phyloP scores from a whole-genome alignment of 495 filamentous ascomycete species.

The Penicillium mononematosum region DNA sequence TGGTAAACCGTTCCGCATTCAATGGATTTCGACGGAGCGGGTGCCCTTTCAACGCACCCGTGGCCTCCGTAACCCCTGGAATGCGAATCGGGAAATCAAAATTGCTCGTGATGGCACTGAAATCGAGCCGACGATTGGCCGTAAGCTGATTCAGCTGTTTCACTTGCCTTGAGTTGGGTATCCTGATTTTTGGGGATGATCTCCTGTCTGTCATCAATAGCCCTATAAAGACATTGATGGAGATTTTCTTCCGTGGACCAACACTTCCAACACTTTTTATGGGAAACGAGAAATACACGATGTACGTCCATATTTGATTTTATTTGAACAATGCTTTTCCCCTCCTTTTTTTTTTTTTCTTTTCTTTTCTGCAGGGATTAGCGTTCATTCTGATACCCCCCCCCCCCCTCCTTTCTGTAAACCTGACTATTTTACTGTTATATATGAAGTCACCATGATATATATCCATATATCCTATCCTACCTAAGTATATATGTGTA shows the following conservation, averaged over 20 bases:
- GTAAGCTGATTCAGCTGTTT: slow-evolving; percentile 75
- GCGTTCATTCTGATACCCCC: slow-evolving; percentile 5
- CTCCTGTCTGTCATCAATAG: not conserved
- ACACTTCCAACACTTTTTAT: slow-evolving; percentile 9
- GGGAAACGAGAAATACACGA: slow-evolving; percentile 34
- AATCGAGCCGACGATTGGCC: slow-evolving; percentile 80
- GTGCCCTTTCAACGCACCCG: slow-evolving; percentile 90
- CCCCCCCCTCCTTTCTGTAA: not conserved
- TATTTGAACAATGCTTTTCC: slow-evolving; percentile 3
- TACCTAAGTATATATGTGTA: not conserved
- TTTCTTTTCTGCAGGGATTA: slow-evolving; percentile 2
- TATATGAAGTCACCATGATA: slow-evolving; percentile 2
- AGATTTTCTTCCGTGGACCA: not conserved
- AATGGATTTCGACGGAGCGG: slow-evolving; percentile 84
- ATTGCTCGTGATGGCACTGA: slow-evolving; percentile 96
- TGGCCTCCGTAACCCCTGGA: slow-evolving; percentile 93
- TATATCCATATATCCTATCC: no score
- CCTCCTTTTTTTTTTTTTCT: not conserved
- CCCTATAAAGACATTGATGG: not conserved
- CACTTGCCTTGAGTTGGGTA: slow-evolving; percentile 36
- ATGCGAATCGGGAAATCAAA: slow-evolving; percentile 93
- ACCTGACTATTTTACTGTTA: not conserved
- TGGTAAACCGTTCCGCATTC: slow-evolving; percentile 89
- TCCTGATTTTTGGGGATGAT: not conserved
- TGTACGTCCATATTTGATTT: slow-evolving; percentile 20